A percentile compares a stretch with the other conserved stretches of the same genome.
These are phyloP conservation scores for Erythrophleum ivorense DNA, from an alignment of 331 rosid genomes.

Conservation along the genomic window DNA sequence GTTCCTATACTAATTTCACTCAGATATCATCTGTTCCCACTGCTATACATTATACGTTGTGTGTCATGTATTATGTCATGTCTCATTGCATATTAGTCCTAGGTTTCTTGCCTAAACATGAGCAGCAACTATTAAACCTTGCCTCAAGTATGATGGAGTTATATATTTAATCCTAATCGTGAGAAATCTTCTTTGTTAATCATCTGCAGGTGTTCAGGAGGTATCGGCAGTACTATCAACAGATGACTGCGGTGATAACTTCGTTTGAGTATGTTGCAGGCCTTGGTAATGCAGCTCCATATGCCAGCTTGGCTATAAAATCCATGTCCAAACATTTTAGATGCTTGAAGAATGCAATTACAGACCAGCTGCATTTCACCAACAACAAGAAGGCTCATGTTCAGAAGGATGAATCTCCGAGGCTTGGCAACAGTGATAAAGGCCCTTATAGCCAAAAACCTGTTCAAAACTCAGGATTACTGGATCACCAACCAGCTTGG, in stretches of 20 bases:
- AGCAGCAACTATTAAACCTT: not conserved
- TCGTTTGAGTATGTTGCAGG: constrained; percentile 93
- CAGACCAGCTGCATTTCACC: constrained; percentile 77
- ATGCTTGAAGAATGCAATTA: constrained; percentile 77
- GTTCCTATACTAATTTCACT: not conserved
- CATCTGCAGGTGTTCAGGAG: constrained; percentile 72
- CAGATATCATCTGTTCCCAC: no score
- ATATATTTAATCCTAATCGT: not conserved
- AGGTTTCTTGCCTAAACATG: not conserved
- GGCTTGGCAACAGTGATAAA: constrained; percentile 44
- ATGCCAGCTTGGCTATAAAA: constrained; percentile 82
- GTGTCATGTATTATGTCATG: not conserved
- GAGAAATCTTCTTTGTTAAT: not conserved
- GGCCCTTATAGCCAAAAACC: constrained; percentile 59
- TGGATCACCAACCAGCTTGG: constrained; percentile 89
- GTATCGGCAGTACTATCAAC: constrained; percentile 91
- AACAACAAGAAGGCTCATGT: constrained; percentile 42
- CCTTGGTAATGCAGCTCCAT: constrained; percentile 84
- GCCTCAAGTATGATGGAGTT: not conserved
- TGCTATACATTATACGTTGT: no score
- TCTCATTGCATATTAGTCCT: not conserved
- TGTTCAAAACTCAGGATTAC: constrained; percentile 55
- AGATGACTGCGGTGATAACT: constrained; percentile 72
- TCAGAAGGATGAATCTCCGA: constrained; percentile 54
- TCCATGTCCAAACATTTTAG: constrained; percentile 84